Percentiles rank a stretch among this genome's conserved stretches.
Evolutionary conservation across 2,329 filamentous ascomycete species (phyloP).

Genomic region (Calcarisporium arbuscula): DNA sequence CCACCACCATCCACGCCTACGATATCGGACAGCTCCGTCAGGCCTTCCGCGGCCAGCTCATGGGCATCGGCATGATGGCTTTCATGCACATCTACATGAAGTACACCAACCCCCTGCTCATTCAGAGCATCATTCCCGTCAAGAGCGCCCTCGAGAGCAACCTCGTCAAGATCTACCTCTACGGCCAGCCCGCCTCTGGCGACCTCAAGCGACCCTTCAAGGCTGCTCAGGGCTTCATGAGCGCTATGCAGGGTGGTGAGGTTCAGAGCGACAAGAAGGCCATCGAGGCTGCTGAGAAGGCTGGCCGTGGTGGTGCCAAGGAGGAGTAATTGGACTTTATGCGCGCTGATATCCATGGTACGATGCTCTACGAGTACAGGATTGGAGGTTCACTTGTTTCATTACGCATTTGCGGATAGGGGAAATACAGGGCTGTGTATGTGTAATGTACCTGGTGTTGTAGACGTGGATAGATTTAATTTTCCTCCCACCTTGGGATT

Average conservation of each 20-base stretch:
- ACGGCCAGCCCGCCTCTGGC: conserved; percentile 77
- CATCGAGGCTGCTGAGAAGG: conserved; percentile 72
- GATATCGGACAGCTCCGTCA: conserved; percentile 79
- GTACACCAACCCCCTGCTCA: conserved; percentile 98
- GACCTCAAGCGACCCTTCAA: conserved; percentile 98
- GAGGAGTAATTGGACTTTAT: conserved; percentile 52
- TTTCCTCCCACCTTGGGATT: too few relatives aligned
- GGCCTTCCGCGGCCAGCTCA: conserved; percentile 83
- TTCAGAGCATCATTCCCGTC: conserved; percentile 97
- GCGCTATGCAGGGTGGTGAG: conserved; percentile 63
- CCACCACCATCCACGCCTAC: conserved; percentile 94
- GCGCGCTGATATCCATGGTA: too few relatives aligned
- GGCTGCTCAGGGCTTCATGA: conserved; percentile 74
- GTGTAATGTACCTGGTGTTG: too few relatives aligned
- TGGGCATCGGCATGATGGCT: conserved; percentile 96
- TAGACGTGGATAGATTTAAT: too few relatives aligned
- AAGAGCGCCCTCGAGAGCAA: conserved; percentile 95
- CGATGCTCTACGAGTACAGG: too few relatives aligned
- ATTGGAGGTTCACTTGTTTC: too few relatives aligned
- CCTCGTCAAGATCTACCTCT: conserved; percentile 90
- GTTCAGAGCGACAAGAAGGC: conserved; percentile 91
- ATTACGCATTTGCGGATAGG: too few relatives aligned
- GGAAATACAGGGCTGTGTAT: too few relatives aligned
- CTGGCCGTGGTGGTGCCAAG: conserved; percentile 64
- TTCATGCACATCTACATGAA: conserved; percentile 99